A percentile compares a stretch with the other conserved stretches of the same genome.
These are phyloP conservation scores for Fusarium verrucosum DNA, from an alignment of 2,329 filamentous ascomycete genomes.

Conservation along the genomic window DNA sequence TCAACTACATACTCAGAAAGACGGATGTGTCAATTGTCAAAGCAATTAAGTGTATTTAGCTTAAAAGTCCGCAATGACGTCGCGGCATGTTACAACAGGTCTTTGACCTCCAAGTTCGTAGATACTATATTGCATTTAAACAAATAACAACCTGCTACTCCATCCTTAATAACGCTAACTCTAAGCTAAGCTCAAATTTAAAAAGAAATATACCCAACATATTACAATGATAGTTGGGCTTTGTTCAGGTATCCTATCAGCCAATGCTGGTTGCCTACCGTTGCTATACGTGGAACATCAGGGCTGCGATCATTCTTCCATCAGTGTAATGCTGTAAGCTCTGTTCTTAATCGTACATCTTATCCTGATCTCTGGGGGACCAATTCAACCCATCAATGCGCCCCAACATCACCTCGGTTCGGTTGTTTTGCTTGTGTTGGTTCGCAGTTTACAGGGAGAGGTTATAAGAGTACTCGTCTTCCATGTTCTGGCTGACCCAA, in stretches of 20 bases:
- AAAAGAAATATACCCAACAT: conserved; percentile 3
- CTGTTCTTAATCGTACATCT: conserved; percentile 33
- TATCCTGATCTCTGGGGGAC: not conserved
- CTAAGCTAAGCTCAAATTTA: conserved; percentile 12
- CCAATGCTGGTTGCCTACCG: not conserved
- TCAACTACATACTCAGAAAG: not conserved
- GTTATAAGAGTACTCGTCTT: conserved; percentile 76
- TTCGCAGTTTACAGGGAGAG: conserved; percentile 60
- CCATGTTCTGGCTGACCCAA: conserved; percentile 77
- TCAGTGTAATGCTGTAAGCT: not conserved
- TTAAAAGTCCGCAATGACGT: not conserved
- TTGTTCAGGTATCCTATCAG: conserved; percentile 1
- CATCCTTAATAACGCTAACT: conserved; percentile 17
- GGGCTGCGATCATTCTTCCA: conserved; percentile 8
- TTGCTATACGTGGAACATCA: not conserved
- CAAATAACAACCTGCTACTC: conserved; percentile 7
- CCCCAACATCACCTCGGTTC: not conserved
- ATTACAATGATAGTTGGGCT: not conserved
- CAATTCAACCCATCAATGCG: conserved; percentile 13
- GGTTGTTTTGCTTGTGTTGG: conserved; percentile 1
- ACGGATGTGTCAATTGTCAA: not conserved
- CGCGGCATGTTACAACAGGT: not conserved
- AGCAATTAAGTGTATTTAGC: not conserved
- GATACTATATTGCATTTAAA: not conserved
- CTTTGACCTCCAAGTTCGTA: not conserved